Conservation (phyloP, 208 protist genomes). For the Trypanosoma brucei region DNA sequence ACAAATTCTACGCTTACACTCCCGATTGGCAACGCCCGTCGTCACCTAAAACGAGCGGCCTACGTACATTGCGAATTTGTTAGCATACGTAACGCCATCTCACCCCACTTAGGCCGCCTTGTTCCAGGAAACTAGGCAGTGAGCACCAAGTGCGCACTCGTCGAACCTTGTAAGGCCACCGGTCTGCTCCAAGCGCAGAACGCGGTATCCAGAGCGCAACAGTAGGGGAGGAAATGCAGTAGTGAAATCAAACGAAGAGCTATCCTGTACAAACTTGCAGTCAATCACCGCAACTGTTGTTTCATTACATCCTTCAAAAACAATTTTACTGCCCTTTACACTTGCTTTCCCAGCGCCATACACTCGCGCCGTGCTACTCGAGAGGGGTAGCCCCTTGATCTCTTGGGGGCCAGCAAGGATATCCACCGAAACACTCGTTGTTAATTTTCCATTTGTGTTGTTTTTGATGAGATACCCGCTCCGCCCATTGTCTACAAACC, state of each 20-base stretch:
- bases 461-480: constrained; percentile 84
- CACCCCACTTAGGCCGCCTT: constrained; percentile 5
- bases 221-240: constrained; percentile 63
- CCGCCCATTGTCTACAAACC: constrained; percentile 77
- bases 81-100: neutral
- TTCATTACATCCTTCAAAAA: constrained; percentile 66
- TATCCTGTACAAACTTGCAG: constrained; percentile 70
- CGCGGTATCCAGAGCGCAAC: constrained; percentile 66
- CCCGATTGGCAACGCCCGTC: too few species aligned
- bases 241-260: constrained; percentile 46
- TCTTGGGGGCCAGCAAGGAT: constrained; percentile 71
- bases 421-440: constrained; percentile 43
- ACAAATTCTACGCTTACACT: too few species aligned
- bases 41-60: neutral
- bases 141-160: constrained; percentile 49
- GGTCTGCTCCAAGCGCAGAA: constrained; percentile 44
- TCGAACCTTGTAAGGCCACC: constrained; percentile 37
- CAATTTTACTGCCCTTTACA: constrained; percentile 50
- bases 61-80: neutral
- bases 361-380: constrained; percentile 32
- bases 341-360: constrained; percentile 52
- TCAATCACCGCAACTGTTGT: constrained; percentile 59
- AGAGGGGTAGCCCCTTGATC: constrained; percentile 42
- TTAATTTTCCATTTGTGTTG: constrained; percentile 36
- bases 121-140: constrained; percentile 53